Evolutionary conservation across 2,329 filamentous ascomycete genomes (phyloP), one percentile per base, ranked within the genome.

Genomic region (Fusarium chaquense): DNA sequence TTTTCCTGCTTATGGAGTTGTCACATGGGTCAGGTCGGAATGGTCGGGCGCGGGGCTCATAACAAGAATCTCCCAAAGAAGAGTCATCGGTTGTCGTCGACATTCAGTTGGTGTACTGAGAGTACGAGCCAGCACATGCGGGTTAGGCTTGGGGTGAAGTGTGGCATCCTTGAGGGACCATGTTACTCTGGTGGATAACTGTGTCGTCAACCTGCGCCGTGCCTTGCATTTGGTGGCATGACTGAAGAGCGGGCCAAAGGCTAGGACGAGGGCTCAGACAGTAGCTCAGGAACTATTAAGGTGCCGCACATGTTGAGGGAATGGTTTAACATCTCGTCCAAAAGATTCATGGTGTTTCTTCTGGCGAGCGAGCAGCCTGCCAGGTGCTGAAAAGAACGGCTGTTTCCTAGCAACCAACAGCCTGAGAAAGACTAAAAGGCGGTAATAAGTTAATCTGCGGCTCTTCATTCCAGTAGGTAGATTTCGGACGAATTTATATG

Each of bases 201-300:
- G 67, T 75, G 69, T 71, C 71, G 69, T 74, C 73, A 75, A 66
- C 71, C 65, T 73, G 73, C 73, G 63, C 56, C 62, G 73, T 75
- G 73, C 73, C 73, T 75, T 75, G 73, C 73, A 75, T 73, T 60
- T 73, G 60, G 71, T 75, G 73, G 68, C 73, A 75, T 75, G 64
- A 69, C 69, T 74, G 56, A 61, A 67, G 68, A 67, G 69, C 58
- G 58, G 70, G 58, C 54, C 66, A 66, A 67, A 74, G 58, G 58
- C 65, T 70, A 66, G 66, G 55, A 65, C 44, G 66, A 67, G 63
- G 53, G 58, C 57, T 62, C 51, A 51, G 69, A 56, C 65, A 65
- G 62, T 72, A 60, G 62, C 44, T 55, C 72, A 74, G 72, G 72
- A 72, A 75, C 72, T 50, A 73, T 63, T 41, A 56, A 62, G 58